Base-by-base conservation (phyloP, 768 basidiomycete genomes). In the Asterophora parasitica region DNA sequence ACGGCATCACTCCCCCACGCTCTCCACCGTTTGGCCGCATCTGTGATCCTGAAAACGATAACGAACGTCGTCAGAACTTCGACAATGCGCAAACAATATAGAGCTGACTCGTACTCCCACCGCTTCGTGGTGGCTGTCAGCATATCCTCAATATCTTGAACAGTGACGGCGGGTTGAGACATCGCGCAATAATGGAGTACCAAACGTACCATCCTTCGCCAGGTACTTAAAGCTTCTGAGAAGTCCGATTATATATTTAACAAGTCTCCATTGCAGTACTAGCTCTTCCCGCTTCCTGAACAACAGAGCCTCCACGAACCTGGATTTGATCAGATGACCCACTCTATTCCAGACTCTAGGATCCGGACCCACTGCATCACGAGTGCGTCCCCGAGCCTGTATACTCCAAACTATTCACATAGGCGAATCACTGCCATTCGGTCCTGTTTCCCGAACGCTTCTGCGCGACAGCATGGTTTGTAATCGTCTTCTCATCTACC, bases 91-190 rank as follows among this genome's bases (percentile, higher is more conserved):
- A n/a, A 26, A 35, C 6, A 33, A 8, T 3, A 34, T 4, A 2
- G 9, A 34, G 46, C 54, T 51, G 30, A 55, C 53, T 55, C 54
- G 36, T 45, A 45, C 28, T 51, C 54, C 54, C 54, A 55, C 12
- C 54, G 54, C 27, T 43, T 40, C 2, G 42, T 49, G 26, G 50
- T 51, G 30, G 35, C 48, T 15, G 46, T 42, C 10, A 55, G 38
- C 40, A 34, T 47, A 19, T 51, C 49, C 15, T 56, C 49, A 16
- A 53, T 56, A 35, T 55, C 54, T 39, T 51, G 47, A 5, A 47
- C 12, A n/a, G 50, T 51, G 32, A 55, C 37, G 16, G 50, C 37
- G 16, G 50, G 47, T 6, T 23, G 23, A 40, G 54, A 19, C 54
- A 55, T 55, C 20, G 42, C 19, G 11, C 26, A 31, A 31, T 48